Conservation (phyloP, 306 rosid species). For the Quercus glauca region DNA sequence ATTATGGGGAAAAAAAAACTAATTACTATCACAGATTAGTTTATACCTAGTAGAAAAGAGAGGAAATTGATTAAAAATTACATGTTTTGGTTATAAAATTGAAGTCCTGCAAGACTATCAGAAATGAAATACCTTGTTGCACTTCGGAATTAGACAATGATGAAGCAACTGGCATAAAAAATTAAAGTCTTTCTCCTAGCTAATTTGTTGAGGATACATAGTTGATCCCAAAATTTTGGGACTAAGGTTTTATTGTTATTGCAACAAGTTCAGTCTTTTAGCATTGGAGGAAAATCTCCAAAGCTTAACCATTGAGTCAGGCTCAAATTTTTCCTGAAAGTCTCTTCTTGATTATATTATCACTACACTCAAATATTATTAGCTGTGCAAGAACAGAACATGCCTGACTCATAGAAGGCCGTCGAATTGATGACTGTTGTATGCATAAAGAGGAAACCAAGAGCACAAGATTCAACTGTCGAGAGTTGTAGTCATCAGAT, state of each 20-base stretch:
- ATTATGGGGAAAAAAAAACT: no score
- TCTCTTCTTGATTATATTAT: neutral
- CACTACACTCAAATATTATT: neutral
- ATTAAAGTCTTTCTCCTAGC: neutral
- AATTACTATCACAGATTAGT: no score
- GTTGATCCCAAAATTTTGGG: no score
- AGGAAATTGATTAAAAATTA: no score
- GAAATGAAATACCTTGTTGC: no score
- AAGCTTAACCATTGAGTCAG: neutral
- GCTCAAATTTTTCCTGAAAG: no score
- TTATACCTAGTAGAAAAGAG: no score
- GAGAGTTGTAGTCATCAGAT: constrained; percentile 42
- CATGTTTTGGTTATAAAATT: no score
- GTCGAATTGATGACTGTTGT: constrained; percentile 74
- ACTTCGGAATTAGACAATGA: no score
- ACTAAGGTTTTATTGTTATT: no score
- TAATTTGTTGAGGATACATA: no score
- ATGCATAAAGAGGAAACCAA: constrained; percentile 84
- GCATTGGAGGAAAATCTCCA: neutral
- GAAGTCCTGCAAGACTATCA: no score
- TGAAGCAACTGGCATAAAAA: neutral
- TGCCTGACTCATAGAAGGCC: constrained; percentile 83
- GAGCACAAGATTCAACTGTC: constrained; percentile 60
- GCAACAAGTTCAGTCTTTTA: neutral
- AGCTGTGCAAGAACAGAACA: constrained; percentile 1